Percentiles rank a stretch among this genome's conserved stretches.
phyloP scores from a whole-genome alignment of 1,284 basidiomycete species.

The Tilletia setariae region DNA sequence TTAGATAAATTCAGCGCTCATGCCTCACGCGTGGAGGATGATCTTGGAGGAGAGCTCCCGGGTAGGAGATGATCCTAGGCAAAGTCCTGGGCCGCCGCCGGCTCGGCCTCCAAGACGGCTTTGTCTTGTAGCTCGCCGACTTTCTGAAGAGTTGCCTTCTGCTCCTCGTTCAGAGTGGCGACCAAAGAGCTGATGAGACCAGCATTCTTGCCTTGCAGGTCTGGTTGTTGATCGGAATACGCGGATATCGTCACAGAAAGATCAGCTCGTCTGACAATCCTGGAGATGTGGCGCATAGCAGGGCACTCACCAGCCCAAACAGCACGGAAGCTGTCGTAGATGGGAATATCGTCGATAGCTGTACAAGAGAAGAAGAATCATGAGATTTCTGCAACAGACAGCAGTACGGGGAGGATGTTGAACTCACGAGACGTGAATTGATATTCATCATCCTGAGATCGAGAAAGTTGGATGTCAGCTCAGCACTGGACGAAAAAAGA shows the following conservation, averaged over 20 bases:
- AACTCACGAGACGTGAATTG: slow-evolving; percentile 18
- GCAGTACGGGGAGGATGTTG: too few relatives aligned
- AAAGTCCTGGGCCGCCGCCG: background rate
- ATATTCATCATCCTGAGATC: slow-evolving; percentile 23
- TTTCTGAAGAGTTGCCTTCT: slow-evolving; percentile 14
- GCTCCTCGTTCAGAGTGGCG: slow-evolving; percentile 8
- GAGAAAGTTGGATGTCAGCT: slow-evolving; percentile 13
- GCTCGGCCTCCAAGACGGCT: background rate
- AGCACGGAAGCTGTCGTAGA: slow-evolving; percentile 22
- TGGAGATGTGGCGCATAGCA: background rate
- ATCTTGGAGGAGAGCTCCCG: too few relatives aligned
- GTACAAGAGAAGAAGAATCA: background rate
- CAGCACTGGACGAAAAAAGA: too few relatives aligned
- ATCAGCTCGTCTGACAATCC: background rate
- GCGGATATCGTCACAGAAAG: background rate
- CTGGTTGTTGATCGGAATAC: background rate
- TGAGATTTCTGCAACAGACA: too few relatives aligned
- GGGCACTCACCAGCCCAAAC: background rate
- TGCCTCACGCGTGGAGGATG: too few relatives aligned
- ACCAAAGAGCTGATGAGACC: slow-evolving; percentile 2
- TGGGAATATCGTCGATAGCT: slow-evolving; percentile 17
- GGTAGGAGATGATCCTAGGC: background rate
- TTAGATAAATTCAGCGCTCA: too few relatives aligned
- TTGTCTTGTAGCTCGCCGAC: slow-evolving; percentile 9
- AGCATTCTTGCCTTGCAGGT: slow-evolving; percentile 15